Conservation (phyloP, 345 rosid genomes). For the Erodium maritimum region DNA sequence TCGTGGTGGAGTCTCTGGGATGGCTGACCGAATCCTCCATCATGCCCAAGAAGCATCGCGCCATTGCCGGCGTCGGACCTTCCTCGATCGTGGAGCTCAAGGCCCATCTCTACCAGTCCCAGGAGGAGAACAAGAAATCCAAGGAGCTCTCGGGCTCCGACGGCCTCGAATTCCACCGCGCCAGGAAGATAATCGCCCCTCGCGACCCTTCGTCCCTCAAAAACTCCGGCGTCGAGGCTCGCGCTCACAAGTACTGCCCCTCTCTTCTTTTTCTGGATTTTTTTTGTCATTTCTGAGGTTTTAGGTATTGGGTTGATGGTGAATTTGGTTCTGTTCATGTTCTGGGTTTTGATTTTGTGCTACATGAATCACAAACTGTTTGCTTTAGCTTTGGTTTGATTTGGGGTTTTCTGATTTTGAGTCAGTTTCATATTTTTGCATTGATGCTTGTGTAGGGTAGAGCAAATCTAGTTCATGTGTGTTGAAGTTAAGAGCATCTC, state of each 20-base stretch:
- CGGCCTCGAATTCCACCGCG: slow-evolving; percentile 53
- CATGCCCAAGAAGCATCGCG: slow-evolving; percentile 77
- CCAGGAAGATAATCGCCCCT: slow-evolving; percentile 45
- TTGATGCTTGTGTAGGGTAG: background rate
- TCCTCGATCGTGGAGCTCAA: slow-evolving; percentile 82
- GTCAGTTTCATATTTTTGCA: background rate
- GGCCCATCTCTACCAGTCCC: slow-evolving; percentile 79
- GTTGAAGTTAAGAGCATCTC: no score
- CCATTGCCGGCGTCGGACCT: slow-evolving; percentile 81
- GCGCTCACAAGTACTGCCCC: slow-evolving; percentile 43
- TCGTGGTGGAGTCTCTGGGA: slow-evolving; percentile 73
- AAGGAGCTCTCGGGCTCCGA: slow-evolving; percentile 50
- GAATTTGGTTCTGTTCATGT: slow-evolving; percentile 1
- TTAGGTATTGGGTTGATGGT: background rate
- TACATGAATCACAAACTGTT: background rate
- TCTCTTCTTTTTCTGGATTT: background rate
- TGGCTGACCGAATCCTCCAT: slow-evolving; percentile 92
- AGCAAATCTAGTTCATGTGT: background rate
- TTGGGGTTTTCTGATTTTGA: background rate
- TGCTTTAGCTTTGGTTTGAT: background rate
- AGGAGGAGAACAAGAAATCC: slow-evolving; percentile 61
- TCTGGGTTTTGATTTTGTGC: background rate
- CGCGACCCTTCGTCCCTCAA: slow-evolving; percentile 42
- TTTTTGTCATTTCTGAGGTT: background rate
- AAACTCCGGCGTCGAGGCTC: slow-evolving; percentile 79